Percentiles rank a stretch among this genome's conserved stretches.
Evolutionary conservation across 441 rosid genomes (phyloP).

Genomic region (Adansonia gregorii): DNA sequence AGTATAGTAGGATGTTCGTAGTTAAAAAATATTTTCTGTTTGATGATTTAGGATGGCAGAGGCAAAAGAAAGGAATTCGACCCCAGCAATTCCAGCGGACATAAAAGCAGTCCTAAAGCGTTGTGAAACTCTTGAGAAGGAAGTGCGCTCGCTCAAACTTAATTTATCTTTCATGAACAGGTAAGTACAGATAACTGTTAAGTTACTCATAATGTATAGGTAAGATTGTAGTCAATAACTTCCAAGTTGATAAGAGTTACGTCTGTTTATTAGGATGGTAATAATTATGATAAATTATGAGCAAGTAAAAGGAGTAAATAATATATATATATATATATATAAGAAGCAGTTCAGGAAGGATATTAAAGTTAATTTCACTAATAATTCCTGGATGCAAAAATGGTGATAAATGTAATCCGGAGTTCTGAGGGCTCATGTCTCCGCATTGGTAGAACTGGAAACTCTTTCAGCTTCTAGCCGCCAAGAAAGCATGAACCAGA

Average conservation of each 20-base stretch:
- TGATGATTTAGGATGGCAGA: conserved; percentile 68
- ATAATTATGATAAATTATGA: no score
- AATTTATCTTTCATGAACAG: conserved; percentile 80
- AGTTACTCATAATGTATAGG: neutral
- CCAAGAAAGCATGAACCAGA: neutral
- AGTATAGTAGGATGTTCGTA: neutral
- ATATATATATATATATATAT: no score
- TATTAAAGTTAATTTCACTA: no score
- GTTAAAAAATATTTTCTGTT: neutral
- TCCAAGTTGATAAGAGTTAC: neutral
- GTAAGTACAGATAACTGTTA: conserved; percentile 28
- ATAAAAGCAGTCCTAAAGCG: conserved; percentile 62
- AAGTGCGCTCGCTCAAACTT: conserved; percentile 75
- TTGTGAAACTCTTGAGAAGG: conserved; percentile 76
- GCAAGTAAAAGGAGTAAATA: neutral
- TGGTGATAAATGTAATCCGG: no score
- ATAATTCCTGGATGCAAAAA: no score
- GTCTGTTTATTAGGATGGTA: neutral
- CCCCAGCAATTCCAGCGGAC: conserved; percentile 58
- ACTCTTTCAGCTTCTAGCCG: neutral
- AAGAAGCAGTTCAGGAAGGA: neutral
- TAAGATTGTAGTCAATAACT: neutral
- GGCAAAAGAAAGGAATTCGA: conserved; percentile 67
- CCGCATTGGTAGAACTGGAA: neutral
- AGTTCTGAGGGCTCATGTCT: neutral